Percentiles rank a stretch among this genome's conserved stretches.
Evolutionary conservation across 495 filamentous ascomycete species (phyloP).

Genomic region (Penicillium simplicissimum): DNA sequence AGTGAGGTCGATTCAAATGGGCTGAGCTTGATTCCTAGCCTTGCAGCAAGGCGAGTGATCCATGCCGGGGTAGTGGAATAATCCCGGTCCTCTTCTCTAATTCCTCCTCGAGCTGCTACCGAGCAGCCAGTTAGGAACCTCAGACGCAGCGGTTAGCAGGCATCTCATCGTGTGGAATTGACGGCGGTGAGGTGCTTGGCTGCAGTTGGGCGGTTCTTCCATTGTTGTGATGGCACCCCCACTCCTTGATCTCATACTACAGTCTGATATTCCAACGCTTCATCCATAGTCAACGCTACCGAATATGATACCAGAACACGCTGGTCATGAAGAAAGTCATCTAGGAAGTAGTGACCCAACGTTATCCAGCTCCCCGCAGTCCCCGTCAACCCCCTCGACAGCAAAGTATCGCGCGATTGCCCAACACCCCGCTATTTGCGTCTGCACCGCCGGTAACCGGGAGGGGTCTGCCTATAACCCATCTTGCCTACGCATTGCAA

Average conservation of each 20-base stretch:
- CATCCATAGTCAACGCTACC: background rate
- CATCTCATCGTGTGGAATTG: conserved; percentile 2
- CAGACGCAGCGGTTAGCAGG: conserved; percentile 3
- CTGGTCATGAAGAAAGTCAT: too few relatives aligned
- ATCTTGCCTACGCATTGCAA: conserved; percentile 22
- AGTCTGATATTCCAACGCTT: background rate
- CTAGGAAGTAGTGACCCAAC: too few relatives aligned
- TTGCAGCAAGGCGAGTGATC: conserved; percentile 24
- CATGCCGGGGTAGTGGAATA: conserved; percentile 8
- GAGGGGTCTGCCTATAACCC: conserved; percentile 6
- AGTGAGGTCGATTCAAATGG: conserved; percentile 1
- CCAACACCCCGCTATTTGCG: conserved; percentile 16
- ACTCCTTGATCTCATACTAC: background rate
- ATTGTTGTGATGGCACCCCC: background rate
- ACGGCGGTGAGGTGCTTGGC: conserved; percentile 35
- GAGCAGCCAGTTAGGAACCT: conserved; percentile 7
- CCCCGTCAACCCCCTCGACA: background rate
- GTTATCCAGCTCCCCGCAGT: background rate
- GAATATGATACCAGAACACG: background rate
- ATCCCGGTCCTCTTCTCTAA: background rate
- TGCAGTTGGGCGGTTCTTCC: background rate
- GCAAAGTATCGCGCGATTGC: background rate
- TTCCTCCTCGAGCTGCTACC: background rate
- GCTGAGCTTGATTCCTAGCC: conserved; percentile 18
- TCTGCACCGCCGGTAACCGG: conserved; percentile 32